phyloP scores from a whole-genome alignment of 495 filamentous ascomycete species.

The Penicillium salamii region DNA sequence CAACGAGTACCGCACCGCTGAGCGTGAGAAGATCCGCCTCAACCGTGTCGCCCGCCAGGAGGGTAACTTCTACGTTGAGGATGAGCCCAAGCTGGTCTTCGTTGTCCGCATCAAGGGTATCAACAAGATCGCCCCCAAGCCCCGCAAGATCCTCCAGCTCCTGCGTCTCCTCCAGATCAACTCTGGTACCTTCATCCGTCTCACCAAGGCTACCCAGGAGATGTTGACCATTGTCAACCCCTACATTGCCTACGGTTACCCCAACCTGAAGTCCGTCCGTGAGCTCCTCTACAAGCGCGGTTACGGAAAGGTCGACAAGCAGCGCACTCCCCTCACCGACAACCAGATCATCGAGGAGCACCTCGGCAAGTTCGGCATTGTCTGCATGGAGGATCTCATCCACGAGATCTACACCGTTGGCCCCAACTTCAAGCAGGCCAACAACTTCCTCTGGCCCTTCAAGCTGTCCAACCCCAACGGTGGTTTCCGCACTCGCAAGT shows the following conservation, averaged over 20 bases:
- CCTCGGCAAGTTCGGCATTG: constrained; percentile 96
- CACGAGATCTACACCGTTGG: constrained; percentile 99
- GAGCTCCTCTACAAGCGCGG: constrained; percentile 99
- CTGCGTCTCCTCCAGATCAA: constrained; percentile 99
- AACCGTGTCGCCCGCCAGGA: constrained; percentile 83
- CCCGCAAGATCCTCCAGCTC: constrained; percentile 98
- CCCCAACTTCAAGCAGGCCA: constrained; percentile 99
- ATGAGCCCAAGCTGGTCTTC: constrained; percentile 96
- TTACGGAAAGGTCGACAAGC: constrained; percentile 96
- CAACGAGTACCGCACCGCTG: constrained; percentile 95
- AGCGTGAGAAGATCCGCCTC: constrained; percentile 98
- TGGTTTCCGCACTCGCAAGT: constrained; percentile 93
- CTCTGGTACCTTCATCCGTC: constrained; percentile 96
- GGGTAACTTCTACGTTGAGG: constrained; percentile 88
- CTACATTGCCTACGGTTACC: constrained; percentile 98
- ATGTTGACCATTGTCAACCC: constrained; percentile 98
- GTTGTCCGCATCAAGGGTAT: constrained; percentile 99
- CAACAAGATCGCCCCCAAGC: constrained; percentile 99
- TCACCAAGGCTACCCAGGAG: constrained; percentile 97
- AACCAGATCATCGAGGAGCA: constrained; percentile 95
- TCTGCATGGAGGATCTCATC: constrained; percentile 99
- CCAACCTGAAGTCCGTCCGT: constrained; percentile 97
- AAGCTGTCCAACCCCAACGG: constrained; percentile 97
- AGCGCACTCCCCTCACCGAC: constrained; percentile 93
- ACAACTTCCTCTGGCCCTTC: constrained; percentile 99